Base-by-base conservation (phyloP, 129 eudicot genomes). In the Tanacetum coccineum region DNA sequence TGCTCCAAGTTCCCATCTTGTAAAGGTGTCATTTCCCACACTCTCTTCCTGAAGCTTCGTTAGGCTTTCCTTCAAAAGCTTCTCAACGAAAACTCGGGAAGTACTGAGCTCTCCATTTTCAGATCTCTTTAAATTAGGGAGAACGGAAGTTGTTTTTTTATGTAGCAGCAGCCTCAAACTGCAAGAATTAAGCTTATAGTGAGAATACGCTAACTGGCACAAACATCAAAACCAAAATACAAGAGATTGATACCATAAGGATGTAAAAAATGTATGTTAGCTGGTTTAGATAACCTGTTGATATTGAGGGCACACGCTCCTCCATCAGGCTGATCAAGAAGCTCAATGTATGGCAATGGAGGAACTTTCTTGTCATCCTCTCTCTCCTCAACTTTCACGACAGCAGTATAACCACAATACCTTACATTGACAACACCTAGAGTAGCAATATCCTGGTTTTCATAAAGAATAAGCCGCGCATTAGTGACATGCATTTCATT, bases 1-100 rank as follows among this genome's bases (percentile, higher is more conserved):
- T 50, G 97, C 99, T 65, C 99, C 99, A 76, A 94, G 97, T 84
- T 94, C 99, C 99, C 99, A 94, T 84, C 99, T 94, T 58, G 87
- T 79, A 56, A 84, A 94, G 65, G 70, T 73, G 48, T 89, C 88
- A 66, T 63, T 74, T 62, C 75, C 72, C 15, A 51, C 61, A 75
- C 85, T 71, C 78, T 94, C 95, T 62, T 85, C 90, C 67, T 87
- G 81, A 72, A 94, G 90, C 77, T 86, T 89, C 21, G 52, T 56
- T 60, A 89, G 87, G 73, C 99, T 87, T 30, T 87, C 95, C 63
- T 80, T 83, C 66, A 94, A 60, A 63, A 94, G 73, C 52, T 71
- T 74, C 78, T 83, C 78, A 49, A 94, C 95, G 71, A 87, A 80
- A 59, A 79, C 78, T 71, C 60, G 76, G 42, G 84, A 73, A 68